These are phyloP conservation scores for Oryza coarctata DNA, from an alignment of 176 grass and related monocot genomes.

Conservation along the genomic window DNA sequence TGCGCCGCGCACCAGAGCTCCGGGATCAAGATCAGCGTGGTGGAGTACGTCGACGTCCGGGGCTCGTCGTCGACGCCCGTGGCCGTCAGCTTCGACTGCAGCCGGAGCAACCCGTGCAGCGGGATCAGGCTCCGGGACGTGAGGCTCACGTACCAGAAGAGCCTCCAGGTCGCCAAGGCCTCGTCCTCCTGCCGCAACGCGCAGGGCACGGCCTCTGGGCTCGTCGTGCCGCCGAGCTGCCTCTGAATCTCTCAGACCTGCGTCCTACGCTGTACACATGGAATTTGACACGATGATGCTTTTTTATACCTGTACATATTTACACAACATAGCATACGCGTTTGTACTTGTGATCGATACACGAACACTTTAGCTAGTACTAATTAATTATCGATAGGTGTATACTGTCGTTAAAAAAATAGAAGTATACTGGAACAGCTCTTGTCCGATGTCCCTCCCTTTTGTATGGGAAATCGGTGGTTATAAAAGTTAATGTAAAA, in stretches of 20 bases:
- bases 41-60: constrained; percentile 53
- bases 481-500: background rate
- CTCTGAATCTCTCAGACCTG: constrained; percentile 30
- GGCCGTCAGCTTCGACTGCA: constrained; percentile 78
- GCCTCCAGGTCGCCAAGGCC: background rate
- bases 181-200: constrained; percentile 57
- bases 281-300: background rate
- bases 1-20: constrained; percentile 57
- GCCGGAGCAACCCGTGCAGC: constrained; percentile 76
- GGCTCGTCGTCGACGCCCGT: constrained; percentile 69
- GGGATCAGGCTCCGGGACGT: constrained; percentile 72
- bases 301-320: background rate
- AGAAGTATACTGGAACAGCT: no score
- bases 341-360: background rate
- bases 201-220: constrained; percentile 42
- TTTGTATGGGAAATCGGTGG: background rate
- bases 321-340: background rate
- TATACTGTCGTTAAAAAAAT: no score
- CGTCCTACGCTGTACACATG: background rate
- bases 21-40: constrained; percentile 69
- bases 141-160: constrained; percentile 47
- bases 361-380: no score
- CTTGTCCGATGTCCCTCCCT: background rate
- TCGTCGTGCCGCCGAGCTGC: constrained; percentile 64
- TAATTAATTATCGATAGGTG: no score